Evolutionary conservation across 441 rosid species (phyloP), one percentile per base, ranked within the genome.

Genomic region (Geranium incanum): DNA sequence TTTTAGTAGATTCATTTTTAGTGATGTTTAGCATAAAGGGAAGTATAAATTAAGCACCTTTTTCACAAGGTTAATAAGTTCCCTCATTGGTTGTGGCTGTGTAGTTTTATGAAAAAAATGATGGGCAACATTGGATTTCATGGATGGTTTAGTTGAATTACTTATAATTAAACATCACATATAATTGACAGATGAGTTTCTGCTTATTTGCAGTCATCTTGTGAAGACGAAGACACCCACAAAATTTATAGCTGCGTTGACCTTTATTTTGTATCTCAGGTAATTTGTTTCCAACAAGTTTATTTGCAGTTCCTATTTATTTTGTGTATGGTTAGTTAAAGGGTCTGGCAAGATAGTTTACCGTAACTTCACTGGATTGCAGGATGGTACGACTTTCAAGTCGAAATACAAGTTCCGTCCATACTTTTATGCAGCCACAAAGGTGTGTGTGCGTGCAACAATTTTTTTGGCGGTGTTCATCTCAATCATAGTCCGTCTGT

Each of bases 351-450:
- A 64, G 36, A 28, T 64, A 28, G 67, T 64, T 64, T 13, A 64
- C 67, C 23, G 15, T 64, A 33, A 28, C 15, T 64, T 64, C 15
- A 64, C 7, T 64, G 37, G 67, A 69, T 78, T 72, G 69, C 82
- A 92, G 99, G 99, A 88, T 79, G 99, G 98, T 59, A 85, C 84
- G 64, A 78, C 83, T 84, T 95, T 95, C 84, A 95, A 95, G 88
- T 82, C 96, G 5, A 92, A 92, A 81, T 88, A 82, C 85, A 95
- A 81, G 83, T 92, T 90, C 79, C 93, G 92, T 36, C 99, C 98
- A 70, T 95, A 95, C 84, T 88, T 95, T 71, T 95, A 95, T 68
- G 92, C 84, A 3, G 96, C 92, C 68, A 84, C 97, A 0, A 95
- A 92, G 86, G 97, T 95, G 76, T 45, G 74, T 37, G 16, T 4